These are phyloP conservation scores for Phtheirospermum japonicum DNA, from an alignment of 257 asterid species.

Conservation along the genomic window DNA sequence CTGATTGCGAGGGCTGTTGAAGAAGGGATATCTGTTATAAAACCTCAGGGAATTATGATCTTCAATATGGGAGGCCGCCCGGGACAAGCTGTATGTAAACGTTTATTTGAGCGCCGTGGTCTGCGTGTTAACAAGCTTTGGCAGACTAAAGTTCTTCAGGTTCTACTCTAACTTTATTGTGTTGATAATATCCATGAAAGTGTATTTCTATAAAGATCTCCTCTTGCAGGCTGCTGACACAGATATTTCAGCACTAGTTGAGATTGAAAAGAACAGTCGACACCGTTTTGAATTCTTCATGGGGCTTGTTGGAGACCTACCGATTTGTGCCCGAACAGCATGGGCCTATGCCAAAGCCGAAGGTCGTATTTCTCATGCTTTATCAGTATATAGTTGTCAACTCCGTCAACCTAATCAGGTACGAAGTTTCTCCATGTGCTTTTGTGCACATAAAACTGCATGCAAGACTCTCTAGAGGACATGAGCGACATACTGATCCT, in stretches of 20 bases:
- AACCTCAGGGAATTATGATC: conserved; percentile 95
- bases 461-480: conserved; percentile 16
- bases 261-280: conserved; percentile 92
- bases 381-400: conserved; percentile 92
- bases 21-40: conserved; percentile 96
- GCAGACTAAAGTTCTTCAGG: conserved; percentile 99
- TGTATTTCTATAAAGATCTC: conserved; percentile 29
- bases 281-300: conserved; percentile 98
- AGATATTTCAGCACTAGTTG: conserved; percentile 96
- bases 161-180: conserved; percentile 26
- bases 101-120: conserved; percentile 98
- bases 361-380: conserved; percentile 96
- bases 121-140: conserved; percentile 84
- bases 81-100: conserved; percentile 94
- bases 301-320: conserved; percentile 98
- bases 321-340: conserved; percentile 98
- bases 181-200: conserved; percentile 22
- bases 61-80: conserved; percentile 99
- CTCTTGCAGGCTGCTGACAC: conserved; percentile 94
- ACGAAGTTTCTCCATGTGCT: conserved; percentile 21
- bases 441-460: conserved; percentile 6
- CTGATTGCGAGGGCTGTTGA: conserved; percentile 98
- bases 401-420: conserved; percentile 93
- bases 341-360: conserved; percentile 98
- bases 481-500: conserved; percentile 28